Conservation (phyloP, 306 rosid species). For the Acmispon strigosus region DNA sequence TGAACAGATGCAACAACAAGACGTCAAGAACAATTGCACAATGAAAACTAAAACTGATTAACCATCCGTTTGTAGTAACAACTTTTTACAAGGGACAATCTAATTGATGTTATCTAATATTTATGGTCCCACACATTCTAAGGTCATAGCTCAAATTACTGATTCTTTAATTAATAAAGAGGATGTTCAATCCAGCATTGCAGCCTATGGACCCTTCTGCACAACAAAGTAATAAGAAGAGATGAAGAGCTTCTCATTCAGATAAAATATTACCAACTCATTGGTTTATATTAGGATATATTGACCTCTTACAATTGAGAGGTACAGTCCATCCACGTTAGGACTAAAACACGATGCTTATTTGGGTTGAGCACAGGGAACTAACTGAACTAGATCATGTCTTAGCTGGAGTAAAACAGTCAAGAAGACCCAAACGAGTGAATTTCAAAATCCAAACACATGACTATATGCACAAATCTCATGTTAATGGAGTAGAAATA, state of each 20-base stretch:
- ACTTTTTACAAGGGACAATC: not conserved
- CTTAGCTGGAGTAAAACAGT: not conserved
- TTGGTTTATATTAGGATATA: not conserved
- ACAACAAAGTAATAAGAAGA: not conserved
- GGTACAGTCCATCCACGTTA: too few relatives aligned
- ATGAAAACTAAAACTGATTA: not conserved
- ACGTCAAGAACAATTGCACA: not conserved
- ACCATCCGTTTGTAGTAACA: not conserved
- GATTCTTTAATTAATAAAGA: not conserved
- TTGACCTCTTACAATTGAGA: not conserved
- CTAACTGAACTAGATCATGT: not conserved
- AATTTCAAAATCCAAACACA: not conserved
- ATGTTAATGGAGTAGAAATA: not conserved
- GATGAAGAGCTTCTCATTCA: not conserved
- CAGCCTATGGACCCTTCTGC: not conserved
- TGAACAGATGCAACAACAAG: not conserved
- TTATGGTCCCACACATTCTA: not conserved
- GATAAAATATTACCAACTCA: conserved; percentile 8
- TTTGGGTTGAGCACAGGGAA: too few relatives aligned
- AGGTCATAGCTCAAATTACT: not conserved
- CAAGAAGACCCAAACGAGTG: not conserved
- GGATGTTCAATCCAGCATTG: not conserved
- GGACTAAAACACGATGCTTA: too few relatives aligned
- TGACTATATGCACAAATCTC: not conserved
- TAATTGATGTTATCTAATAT: not conserved